Percentiles rank a stretch among this genome's conserved stretches.
Conservation (phyloP, 2,329 filamentous ascomycete genomes). For the Ceratocystis alfenasii region DNA sequence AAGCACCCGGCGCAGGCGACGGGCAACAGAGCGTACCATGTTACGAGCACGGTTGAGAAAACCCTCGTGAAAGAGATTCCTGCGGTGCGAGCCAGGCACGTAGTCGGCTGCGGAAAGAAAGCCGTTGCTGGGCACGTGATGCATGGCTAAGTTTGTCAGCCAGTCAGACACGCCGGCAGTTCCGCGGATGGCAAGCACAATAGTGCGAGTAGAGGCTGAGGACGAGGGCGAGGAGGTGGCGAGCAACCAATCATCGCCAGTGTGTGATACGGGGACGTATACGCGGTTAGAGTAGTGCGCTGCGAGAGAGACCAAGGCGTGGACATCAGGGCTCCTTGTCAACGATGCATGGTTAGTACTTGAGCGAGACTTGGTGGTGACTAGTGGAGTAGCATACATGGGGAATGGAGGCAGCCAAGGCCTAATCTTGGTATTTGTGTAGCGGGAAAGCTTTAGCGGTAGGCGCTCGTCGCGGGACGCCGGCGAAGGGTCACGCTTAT, state of each 20-base stretch:
- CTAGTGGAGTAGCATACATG: constrained; percentile 37
- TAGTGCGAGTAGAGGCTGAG: constrained; percentile 44
- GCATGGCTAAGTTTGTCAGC: constrained; percentile 67
- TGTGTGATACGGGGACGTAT: constrained; percentile 60
- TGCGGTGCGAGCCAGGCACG: constrained; percentile 27
- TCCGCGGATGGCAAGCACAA: constrained; percentile 75
- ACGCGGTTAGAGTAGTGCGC: constrained; percentile 65
- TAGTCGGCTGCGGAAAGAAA: constrained; percentile 41
- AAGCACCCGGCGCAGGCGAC: constrained; percentile 41
- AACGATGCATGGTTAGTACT: background rate
- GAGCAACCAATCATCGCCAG: constrained; percentile 67
- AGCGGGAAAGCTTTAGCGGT: constrained; percentile 62
- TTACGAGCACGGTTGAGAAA: constrained; percentile 64
- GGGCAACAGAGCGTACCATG: constrained; percentile 56
- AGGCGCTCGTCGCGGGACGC: constrained; percentile 28
- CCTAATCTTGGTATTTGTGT: constrained; percentile 65
- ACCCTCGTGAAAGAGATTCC: constrained; percentile 68
- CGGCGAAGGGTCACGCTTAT: background rate
- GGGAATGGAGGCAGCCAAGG: constrained; percentile 53
- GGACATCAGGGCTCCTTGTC: constrained; percentile 57
- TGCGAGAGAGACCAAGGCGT: constrained; percentile 64
- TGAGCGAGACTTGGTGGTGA: too few relatives aligned
- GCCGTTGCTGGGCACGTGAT: constrained; percentile 50
- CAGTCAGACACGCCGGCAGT: constrained; percentile 74
- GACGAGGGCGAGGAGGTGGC: constrained; percentile 47